Evolutionary conservation across 345 rosid genomes (phyloP).

Genomic region (Moringa oleifera): DNA sequence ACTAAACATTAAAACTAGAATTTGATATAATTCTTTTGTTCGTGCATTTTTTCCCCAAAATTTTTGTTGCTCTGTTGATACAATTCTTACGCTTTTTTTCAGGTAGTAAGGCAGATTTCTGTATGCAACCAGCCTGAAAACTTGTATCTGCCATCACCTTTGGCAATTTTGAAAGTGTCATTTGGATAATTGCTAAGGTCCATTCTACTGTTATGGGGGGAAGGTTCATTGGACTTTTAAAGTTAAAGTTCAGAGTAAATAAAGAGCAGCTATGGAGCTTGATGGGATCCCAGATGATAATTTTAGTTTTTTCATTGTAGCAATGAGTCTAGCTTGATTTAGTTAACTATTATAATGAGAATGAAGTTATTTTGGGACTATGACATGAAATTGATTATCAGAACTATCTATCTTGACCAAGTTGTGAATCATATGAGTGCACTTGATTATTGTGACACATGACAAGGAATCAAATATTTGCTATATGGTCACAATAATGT

Average conservation of each 20-base stretch:
- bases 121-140: conserved; percentile 74
- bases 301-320: too few species aligned
- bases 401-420: too few species aligned
- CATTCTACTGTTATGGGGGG: conserved; percentile 74
- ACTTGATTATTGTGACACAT: too few species aligned
- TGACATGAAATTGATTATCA: too few species aligned
- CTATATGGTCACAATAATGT: too few species aligned
- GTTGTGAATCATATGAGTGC: too few species aligned
- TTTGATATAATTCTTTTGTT: background rate
- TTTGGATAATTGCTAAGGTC: conserved; percentile 74
- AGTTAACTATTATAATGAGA: too few species aligned
- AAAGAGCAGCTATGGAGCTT: background rate
- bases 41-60: too few species aligned
- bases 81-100: background rate
- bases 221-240: conserved; percentile 70
- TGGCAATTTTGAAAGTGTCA: conserved; percentile 63
- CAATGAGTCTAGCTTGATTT: too few species aligned
- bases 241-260: conserved; percentile 75
- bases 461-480: too few species aligned
- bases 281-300: too few species aligned
- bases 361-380: too few species aligned
- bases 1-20: background rate
- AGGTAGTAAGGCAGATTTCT: conserved; percentile 84
- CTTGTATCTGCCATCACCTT: conserved; percentile 49
- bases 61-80: background rate